Evolutionary conservation across 1,284 basidiomycete genomes (phyloP), one percentile per base, ranked within the genome.

Genomic region (Testicularia cyperi): DNA sequence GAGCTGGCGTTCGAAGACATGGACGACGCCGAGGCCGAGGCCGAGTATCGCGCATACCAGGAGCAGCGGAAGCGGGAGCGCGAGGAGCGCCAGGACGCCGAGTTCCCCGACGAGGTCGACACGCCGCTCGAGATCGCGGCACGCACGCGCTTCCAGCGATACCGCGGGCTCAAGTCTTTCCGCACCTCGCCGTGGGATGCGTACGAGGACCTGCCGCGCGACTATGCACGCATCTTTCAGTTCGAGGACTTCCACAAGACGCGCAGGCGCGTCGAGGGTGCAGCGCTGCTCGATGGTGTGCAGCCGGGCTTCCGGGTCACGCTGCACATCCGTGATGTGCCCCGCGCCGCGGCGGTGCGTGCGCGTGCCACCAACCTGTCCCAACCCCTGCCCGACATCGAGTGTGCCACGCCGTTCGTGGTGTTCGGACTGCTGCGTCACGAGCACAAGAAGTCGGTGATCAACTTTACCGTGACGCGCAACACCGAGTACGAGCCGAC

Each of bases 51-150:
- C 5, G 74, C 62, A 2, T 90, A 90, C 69, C 81, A 88, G 57
- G 88, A 89, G 69, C 81, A 89, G 13, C 86, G 90, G 65, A 80
- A 81, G 30, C 88, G 88, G 44, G 89, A 94, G 74, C 90, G 94
- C 75, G 84, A 86, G 51, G 79, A 79, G 56, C 73, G 49, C 6
- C 86, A 88, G 37, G 89, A 96, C 65, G 79, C 85, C 19, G 81
- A 84, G 16, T 98, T 97, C 79, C 95, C 94, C 0, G 94, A 99
- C 73, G 94, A 99, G 77, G 83, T 96, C n/a, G 94, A 98, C 68
- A 98, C 95, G 0, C 95, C 94, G 0, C 83, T 87, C 54, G 87
- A 95, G 56, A 80, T 88, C n/a, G 78, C 88, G 0, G 94, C 92
- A 0, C 81, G 84, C 10, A 83, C 83, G n/a, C 84, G 95, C 5